Evolutionary conservation across 108 stramenopile species (phyloP), one percentile per base, ranked within the genome.

Genomic region (Cyclotella baltica): DNA sequence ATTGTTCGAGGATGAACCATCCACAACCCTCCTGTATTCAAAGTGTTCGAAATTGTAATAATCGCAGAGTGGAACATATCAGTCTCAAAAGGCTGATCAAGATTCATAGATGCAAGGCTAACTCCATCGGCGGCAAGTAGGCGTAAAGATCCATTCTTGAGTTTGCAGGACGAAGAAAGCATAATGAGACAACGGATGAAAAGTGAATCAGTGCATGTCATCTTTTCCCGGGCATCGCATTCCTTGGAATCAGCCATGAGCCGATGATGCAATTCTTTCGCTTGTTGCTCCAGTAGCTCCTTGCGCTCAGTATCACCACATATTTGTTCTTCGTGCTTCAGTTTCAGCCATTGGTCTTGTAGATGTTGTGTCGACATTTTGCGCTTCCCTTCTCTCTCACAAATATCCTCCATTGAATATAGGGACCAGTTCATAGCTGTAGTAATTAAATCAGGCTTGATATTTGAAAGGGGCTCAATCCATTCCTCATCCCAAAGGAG

Each of bases 401-500:
- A 33, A 10, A 62, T 62, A 18, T 33, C 19, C 13, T 62, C 30
- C 62, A 62, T 62, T 35, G 62, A 28, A 35, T 36, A 62, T 0
- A 62, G 62, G 6, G 34, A 28, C 62, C 62, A 62, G 34, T 30
- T 62, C 33, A 62, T 62, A 2, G 31, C 22, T 35, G 62, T 62
- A 0, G 33, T n/a, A 30, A 30, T 20, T 11, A 62, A 13, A 11
- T 20, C 31, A 62, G 62, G 62, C 36, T 62, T 20, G 36, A 62
- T 62, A n/a, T 28, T 36, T 35, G 62, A 62, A 2, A 62, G 19
- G 13, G 62, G 62, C 33, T 62, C 31, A 11, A 20, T 36, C 62
- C 62, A 62, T 62, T 62, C 62, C 16, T 62, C 62, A 35, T 62
- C 62, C 62, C 33, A 62, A 62, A 62, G 62, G 11, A 62, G 34